phyloP scores from a whole-genome alignment of 352 stramenopile genomes.

The Thraustochytrium striatum region DNA sequence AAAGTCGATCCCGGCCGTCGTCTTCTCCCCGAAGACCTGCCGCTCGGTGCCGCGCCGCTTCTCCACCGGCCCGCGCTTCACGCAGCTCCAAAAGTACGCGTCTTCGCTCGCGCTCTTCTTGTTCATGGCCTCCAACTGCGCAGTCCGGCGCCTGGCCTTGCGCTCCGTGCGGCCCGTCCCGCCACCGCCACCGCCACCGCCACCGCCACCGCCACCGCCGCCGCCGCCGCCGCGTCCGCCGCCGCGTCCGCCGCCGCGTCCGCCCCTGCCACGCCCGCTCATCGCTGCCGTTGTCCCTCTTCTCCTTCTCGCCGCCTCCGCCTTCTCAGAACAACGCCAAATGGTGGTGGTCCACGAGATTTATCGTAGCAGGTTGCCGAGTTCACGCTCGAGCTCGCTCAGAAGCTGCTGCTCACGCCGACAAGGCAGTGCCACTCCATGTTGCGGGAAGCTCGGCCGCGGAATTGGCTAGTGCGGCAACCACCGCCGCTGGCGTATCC shows the following conservation, averaged over 20 bases:
- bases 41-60: conserved; percentile 59
- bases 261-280: neutral
- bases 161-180: neutral
- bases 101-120: neutral
- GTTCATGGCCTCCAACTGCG: neutral
- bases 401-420: neutral
- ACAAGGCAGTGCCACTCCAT: neutral
- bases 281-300: neutral
- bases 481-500: too few relatives aligned
- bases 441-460: too few relatives aligned
- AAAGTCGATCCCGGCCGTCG: conserved; percentile 91
- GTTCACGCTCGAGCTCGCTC: neutral
- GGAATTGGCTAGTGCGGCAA: too few relatives aligned
- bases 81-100: too few relatives aligned
- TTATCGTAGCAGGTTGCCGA: neutral
- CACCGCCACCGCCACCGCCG: too few relatives aligned
- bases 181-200: too few relatives aligned
- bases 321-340: neutral
- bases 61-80: neutral
- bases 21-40: conserved; percentile 74
- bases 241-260: too few relatives aligned
- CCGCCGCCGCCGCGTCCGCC: too few relatives aligned
- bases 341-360: neutral
- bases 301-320: neutral
- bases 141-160: neutral